phyloP scores from a whole-genome alignment of 345 rosid species.

The Rhodamnia argentea region DNA sequence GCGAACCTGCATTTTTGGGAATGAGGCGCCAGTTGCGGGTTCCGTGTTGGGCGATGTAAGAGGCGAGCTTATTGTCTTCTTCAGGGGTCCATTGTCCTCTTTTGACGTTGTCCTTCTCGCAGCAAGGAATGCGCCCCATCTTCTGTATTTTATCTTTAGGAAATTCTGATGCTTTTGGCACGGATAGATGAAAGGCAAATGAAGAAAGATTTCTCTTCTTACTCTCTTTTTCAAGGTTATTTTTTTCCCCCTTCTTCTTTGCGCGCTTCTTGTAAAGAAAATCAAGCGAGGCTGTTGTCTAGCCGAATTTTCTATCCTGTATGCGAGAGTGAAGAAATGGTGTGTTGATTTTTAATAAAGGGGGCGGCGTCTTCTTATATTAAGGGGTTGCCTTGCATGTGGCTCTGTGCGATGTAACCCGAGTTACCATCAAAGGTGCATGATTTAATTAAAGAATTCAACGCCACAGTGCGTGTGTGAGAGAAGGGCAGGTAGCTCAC shows the following conservation, averaged over 20 bases:
- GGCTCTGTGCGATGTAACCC: neutral
- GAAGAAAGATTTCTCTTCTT: neutral
- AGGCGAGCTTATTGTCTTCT: constrained; percentile 91
- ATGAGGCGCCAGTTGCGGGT: constrained; percentile 95
- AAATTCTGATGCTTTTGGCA: neutral
- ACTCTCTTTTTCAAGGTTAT: neutral
- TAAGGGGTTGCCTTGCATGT: neutral
- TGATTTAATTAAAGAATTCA: constrained; percentile 90
- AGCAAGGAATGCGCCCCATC: constrained; percentile 93
- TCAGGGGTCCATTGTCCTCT: constrained; percentile 99
- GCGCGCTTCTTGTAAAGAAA: neutral
- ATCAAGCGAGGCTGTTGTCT: neutral
- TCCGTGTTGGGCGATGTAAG: constrained; percentile 87
- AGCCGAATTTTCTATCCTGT: neutral
- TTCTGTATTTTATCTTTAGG: constrained; percentile 1
- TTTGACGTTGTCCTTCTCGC: constrained; percentile 88
- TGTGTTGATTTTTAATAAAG: neutral
- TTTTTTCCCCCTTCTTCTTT: neutral
- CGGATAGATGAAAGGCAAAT: neutral
- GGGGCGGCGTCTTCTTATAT: constrained; percentile 8
- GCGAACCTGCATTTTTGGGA: constrained; percentile 80
- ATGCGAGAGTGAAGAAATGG: neutral
- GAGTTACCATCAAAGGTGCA: constrained; percentile 52
- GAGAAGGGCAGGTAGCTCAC: constrained; percentile 81
- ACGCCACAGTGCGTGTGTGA: constrained; percentile 87